phyloP scores from a whole-genome alignment of 495 filamentous ascomycete species.

The Chaetomium tenue region DNA sequence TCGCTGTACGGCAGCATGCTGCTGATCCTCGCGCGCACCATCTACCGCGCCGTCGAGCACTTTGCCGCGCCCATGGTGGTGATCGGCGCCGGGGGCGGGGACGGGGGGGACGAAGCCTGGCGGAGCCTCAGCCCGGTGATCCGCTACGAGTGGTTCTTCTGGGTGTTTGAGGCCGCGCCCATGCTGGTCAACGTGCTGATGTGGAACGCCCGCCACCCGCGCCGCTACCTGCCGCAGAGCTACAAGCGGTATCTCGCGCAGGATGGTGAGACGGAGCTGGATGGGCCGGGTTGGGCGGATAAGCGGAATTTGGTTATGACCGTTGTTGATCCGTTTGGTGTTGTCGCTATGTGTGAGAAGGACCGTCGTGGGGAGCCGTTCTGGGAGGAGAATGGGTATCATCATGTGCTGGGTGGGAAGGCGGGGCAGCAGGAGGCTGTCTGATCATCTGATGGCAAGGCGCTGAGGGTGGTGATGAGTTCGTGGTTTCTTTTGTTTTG shows the following conservation, averaged over 20 bases:
- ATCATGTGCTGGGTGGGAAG: constrained; percentile 5
- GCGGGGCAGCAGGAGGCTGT: neutral
- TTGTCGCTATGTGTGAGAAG: constrained; percentile 53
- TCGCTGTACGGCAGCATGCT: constrained; percentile 61
- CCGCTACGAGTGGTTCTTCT: constrained; percentile 71
- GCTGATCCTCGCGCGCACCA: constrained; percentile 60
- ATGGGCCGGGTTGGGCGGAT: constrained; percentile 63
- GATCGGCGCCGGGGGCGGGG: no score
- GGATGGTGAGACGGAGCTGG: constrained; percentile 67
- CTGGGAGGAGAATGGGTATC: constrained; percentile 14
- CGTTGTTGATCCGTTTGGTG: constrained; percentile 66
- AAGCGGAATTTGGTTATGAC: constrained; percentile 53
- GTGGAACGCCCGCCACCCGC: constrained; percentile 63
- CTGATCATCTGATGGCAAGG: neutral
- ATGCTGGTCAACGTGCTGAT: constrained; percentile 64
- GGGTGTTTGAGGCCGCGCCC: constrained; percentile 63
- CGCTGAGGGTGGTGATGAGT: neutral
- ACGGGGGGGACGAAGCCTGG: neutral
- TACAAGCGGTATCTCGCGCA: constrained; percentile 61
- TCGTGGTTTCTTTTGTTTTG: neutral
- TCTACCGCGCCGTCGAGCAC: constrained; percentile 68
- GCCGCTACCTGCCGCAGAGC: constrained; percentile 57
- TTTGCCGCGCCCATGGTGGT: constrained; percentile 22
- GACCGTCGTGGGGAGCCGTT: constrained; percentile 31
- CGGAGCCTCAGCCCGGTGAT: constrained; percentile 49